Base-by-base conservation (phyloP, 805 yeast species). In the Hanseniaspora nectarophila region DNA sequence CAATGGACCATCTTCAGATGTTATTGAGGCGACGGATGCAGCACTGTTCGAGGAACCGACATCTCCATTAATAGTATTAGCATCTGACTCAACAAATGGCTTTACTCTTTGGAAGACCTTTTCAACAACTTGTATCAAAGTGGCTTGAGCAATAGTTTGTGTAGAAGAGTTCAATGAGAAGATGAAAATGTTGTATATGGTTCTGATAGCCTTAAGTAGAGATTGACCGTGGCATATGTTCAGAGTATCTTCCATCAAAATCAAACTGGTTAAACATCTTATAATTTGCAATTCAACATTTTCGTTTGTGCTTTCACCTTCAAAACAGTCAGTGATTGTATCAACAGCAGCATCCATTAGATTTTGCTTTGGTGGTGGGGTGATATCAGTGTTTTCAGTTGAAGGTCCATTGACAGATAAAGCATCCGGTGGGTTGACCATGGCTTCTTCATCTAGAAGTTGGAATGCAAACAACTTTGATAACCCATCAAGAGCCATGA, bases 131-230 rank as follows among this genome's bases (percentile, higher is more conserved):
- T 92, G 99, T 2, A 94, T 85, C 57, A 92, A 73, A 7, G 92
- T 83, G 1, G 95, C 97, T 70, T 94, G 97, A 0, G 98, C 97
- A 55, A 89, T 81, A 1, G 88, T 85, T 67, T 92, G 98, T 63
- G 88, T 90, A 24, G 84, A 72, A 3, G 90, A 79, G 18, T 83
- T 80, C 55, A 84, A 72, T 0, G 97, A 87, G 53, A 86, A 75
- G 39, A 92, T 82, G 61, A 90, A 94, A 26, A 94, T 85, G 63
- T 88, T 89, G 70, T 92, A 92, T 26, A 90, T 86, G 61, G 86
- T 95, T 65, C 97, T 78, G 34, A 94, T 82, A 0, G 97, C 97
- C 62, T 85, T 86, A 56, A 92, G 71, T 49, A 92, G 71, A 1
- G 89, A 78, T 8, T 88, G 85, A 2, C 97, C 97, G 62, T 92